Evolutionary conservation across 2,329 filamentous ascomycete genomes (phyloP).

Genomic region (Gaeumannomyces tritici): DNA sequence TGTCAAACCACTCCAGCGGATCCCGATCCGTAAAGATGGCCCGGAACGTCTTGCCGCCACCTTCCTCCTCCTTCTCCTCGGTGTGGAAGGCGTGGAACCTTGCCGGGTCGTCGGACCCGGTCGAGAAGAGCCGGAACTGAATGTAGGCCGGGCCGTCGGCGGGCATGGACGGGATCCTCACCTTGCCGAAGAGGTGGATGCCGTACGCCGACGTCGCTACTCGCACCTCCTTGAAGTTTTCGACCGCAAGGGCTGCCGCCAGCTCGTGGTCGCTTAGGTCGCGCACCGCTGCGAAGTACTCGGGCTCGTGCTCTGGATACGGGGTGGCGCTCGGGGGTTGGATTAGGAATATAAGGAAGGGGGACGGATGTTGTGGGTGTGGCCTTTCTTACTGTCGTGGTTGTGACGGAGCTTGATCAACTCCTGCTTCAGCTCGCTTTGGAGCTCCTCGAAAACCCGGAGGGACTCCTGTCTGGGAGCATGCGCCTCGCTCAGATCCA

Average conservation of each 20-base stretch:
- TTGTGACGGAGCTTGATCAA: constrained; percentile 39
- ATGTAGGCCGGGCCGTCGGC: constrained; percentile 24
- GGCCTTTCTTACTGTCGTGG: constrained; percentile 31
- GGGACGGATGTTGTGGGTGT: background rate
- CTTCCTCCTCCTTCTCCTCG: constrained; percentile 26
- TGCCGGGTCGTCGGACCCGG: constrained; percentile 27
- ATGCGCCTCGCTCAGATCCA: constrained; percentile 37
- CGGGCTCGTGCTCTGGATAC: constrained; percentile 42
- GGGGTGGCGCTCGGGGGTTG: too few species aligned
- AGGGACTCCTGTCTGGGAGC: constrained; percentile 40
- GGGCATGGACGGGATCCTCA: constrained; percentile 32
- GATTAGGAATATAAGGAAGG: too few species aligned
- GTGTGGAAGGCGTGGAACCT: constrained; percentile 38
- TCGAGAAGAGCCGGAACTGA: constrained; percentile 37
- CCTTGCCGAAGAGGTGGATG: constrained; percentile 37
- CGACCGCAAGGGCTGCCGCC: constrained; percentile 20
- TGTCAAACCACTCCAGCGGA: constrained; percentile 44
- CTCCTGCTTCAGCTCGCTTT: constrained; percentile 39
- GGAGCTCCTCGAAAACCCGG: constrained; percentile 36
- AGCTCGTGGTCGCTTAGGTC: constrained; percentile 28
- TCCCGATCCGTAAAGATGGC: constrained; percentile 38
- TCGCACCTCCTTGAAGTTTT: constrained; percentile 33
- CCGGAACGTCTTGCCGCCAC: constrained; percentile 31
- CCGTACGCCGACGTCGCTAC: constrained; percentile 37
- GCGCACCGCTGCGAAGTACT: constrained; percentile 41